Evolutionary conservation across 148 eudicot species (phyloP), one percentile per base, ranked within the genome.

Genomic region (Talinum fruticosum): DNA sequence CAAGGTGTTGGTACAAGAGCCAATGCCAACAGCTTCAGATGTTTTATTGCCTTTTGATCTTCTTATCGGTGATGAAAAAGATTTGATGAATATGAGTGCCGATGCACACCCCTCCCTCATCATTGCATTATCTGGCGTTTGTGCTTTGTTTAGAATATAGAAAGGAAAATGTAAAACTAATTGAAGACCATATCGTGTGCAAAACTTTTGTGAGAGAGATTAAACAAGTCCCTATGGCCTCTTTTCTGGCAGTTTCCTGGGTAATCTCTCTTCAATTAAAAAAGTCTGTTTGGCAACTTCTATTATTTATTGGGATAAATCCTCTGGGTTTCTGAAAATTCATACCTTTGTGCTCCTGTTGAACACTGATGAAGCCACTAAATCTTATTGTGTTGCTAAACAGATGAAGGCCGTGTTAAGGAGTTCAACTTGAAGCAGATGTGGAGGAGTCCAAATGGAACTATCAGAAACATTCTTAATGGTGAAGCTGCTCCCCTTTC

Each of bases 391-490:
- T 44, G 13, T 45, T 41, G 32, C 37, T 18, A 49, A 67, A 73
- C 86, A 92, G 97, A 94, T 89, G 98, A 94, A 85, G 89, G 79
- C 51, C 97, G 95, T 82, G 79, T 94, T 38, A 83, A 86, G 79
- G 98, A 94, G 83, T 94, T 94, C 54, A 79, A 71, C 62, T 82
- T 94, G 87, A 94, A 90, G 81, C 72, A 71, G 14, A 94, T 94
- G 98, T 94, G 98, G 98, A 94, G 79, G 85, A 94, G 98, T 81
- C 98, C 98, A 66, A 94, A 94, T 83, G 98, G 98, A 71, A 94
- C 98, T 38, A 92, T 94, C 32, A 92, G 98, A 79, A 94, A 92
- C 75, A 94, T 94, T 80, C 73, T 94, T 77, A 92, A 94, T 81
- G 98, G 98, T 94, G 76, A 76, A 49, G 28, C 14, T 72, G 18